Evolutionary conservation across 1,139 yeast genomes (phyloP).

Genomic region (Yamadazyma conglobata): DNA sequence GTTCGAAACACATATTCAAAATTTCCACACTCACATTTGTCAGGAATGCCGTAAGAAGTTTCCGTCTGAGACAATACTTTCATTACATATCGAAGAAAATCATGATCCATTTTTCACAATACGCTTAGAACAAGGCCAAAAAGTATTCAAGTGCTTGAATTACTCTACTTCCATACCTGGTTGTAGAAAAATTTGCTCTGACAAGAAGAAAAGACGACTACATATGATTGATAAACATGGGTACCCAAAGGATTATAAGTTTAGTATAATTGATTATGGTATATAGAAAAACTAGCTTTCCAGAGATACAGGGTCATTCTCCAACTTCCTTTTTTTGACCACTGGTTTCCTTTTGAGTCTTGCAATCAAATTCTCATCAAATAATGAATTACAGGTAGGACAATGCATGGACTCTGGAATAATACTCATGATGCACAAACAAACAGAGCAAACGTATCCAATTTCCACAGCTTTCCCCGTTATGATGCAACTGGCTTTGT

Average conservation of each 20-base stretch:
- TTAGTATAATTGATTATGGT: conserved; percentile 33
- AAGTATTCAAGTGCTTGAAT: conserved; percentile 40
- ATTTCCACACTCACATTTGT: conserved; percentile 31
- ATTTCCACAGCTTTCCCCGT: conserved; percentile 87
- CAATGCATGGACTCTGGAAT: conserved; percentile 53
- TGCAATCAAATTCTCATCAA: conserved; percentile 46
- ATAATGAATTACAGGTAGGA: conserved; percentile 52
- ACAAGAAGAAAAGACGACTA: conserved; percentile 35
- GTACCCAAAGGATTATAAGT: conserved; percentile 43
- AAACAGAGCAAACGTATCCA: conserved; percentile 94
- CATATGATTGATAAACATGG: conserved; percentile 50
- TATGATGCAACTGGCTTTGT: conserved; percentile 89
- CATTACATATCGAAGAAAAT: conserved; percentile 49
- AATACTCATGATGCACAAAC: conserved; percentile 75
- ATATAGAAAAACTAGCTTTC: conserved; percentile 5
- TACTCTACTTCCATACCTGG: conserved; percentile 8
- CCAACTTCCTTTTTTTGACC: conserved; percentile 41
- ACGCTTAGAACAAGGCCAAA: conserved; percentile 34
- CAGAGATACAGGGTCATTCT: conserved; percentile 5
- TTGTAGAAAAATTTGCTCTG: conserved; percentile 33
- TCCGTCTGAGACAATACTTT: conserved; percentile 36
- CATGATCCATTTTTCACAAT: conserved; percentile 49
- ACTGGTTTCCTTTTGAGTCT: conserved; percentile 51
- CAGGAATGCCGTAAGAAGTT: conserved; percentile 38
- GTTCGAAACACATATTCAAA: conserved; percentile 30